Base-by-base conservation (phyloP, 306 rosid species). In the Begonia masoniana region DNA sequence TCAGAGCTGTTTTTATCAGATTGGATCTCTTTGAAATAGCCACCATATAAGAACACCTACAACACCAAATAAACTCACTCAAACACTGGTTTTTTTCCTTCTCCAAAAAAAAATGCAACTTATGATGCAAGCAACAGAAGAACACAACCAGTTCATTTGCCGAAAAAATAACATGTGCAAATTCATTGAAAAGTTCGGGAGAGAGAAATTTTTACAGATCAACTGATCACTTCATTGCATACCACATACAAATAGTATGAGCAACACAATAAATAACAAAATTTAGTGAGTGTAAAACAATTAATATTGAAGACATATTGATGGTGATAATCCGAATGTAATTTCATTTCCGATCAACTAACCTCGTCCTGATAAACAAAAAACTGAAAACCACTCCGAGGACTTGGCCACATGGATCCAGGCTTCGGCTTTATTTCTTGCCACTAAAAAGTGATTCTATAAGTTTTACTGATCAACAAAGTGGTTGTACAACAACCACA, bases 361-460 rank as follows among this genome's bases (percentile, higher is more conserved):
- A 81, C 96, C 57, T 91, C 97, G 70, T 86, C 97, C 74, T 91
- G 96, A 77, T 77, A 61, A 56, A 81, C 96, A 70, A 83, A 78
- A 71, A 86, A 81, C 73, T 91, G 96, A 70, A 91, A 91, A 68
- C 96, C 96, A 61, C 97, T 91, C 42, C 97, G 82, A 46, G 79
- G 94, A 79, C 79, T 77, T 50, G 97, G 97, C 96, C 97, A 91
- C 88, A 91, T 65, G 46, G 96, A 79, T 64, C 97, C 97, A 43
- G 92, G 97, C 72, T 72, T 70, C 39, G 97, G 88, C 80, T 84
- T 86, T 71, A 85, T 75, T 77, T 91, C 97, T 81, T 83, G 96
- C 97, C 97, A 91, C 97, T 91, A 26, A 54, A 78, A 62, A 60
- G 65, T 53, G 67, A 60, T 71, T 60, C 10, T 17, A 39, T 50